A percentile compares a stretch with the other conserved stretches of the same genome.
phyloP scores from a whole-genome alignment of 1,139 yeast species.

The Zygosaccharomyces pseudobailii region DNA sequence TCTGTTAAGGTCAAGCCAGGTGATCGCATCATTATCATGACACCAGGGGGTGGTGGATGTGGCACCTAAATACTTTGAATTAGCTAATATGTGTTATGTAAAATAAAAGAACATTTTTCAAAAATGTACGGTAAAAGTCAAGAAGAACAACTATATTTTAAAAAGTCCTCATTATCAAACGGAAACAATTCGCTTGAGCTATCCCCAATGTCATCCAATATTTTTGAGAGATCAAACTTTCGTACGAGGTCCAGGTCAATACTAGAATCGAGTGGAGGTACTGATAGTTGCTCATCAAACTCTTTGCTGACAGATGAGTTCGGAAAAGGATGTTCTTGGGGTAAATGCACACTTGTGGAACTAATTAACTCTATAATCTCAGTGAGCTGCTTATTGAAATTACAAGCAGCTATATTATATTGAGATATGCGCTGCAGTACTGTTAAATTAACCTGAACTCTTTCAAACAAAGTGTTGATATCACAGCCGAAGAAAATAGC shows the following conservation, averaged over 20 bases:
- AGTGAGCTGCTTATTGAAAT: conserved; percentile 16
- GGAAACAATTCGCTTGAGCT: conserved; percentile 1
- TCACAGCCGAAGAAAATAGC: conserved; percentile 9
- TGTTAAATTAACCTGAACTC: conserved; percentile 13
- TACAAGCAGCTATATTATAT: conserved; percentile 16
- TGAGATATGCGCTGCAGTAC: conserved; percentile 16
- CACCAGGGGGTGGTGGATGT: conserved; percentile 55
- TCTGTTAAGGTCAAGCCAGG: conserved; percentile 46
- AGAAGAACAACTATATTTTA: conserved; percentile 4
- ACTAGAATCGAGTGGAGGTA: neutral
- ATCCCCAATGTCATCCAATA: conserved; percentile 8
- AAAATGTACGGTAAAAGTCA: no score
- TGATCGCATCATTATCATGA: conserved; percentile 49
- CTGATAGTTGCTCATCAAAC: neutral
- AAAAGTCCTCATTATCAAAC: conserved; percentile 14
- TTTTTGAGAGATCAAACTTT: conserved; percentile 10
- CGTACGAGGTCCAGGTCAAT: conserved; percentile 6
- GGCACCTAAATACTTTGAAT: conserved; percentile 28
- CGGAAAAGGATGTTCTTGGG: conserved; percentile 3
- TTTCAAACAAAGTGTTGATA: conserved; percentile 10
- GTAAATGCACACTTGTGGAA: conserved; percentile 12
- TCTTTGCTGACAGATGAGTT: neutral
- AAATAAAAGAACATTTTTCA: neutral
- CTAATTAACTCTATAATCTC: conserved; percentile 17
- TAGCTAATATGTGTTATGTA: no score